phyloP scores from a whole-genome alignment of 2,329 filamentous ascomycete genomes.

The Coleophoma crateriformis region DNA sequence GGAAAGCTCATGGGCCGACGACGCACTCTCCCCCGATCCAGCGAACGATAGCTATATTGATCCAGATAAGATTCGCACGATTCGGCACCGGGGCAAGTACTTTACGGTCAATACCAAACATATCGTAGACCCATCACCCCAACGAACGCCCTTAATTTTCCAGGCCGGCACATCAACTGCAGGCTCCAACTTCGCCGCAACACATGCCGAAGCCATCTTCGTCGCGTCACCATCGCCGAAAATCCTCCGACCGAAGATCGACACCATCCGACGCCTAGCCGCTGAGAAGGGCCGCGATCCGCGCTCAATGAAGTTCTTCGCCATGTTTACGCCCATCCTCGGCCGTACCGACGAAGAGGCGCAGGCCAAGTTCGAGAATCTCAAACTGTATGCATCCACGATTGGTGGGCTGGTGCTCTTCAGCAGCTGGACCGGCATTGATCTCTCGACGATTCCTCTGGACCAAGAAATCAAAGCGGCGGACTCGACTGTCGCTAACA shows the following conservation, averaged over 20 bases:
- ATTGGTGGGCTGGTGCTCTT: constrained; percentile 54
- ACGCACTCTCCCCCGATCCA: constrained; percentile 40
- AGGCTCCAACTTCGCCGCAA: constrained; percentile 59
- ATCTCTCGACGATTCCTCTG: constrained; percentile 48
- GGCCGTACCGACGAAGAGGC: constrained; percentile 53
- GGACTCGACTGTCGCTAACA: background rate
- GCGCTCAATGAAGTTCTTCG: constrained; percentile 58
- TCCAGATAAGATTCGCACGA: constrained; percentile 40
- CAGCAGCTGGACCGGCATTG: constrained; percentile 67
- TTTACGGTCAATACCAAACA: constrained; percentile 59
- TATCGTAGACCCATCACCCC: constrained; percentile 57
- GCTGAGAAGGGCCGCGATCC: constrained; percentile 47
- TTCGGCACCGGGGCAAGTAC: constrained; percentile 57
- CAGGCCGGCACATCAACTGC: constrained; percentile 64
- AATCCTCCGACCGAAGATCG: constrained; percentile 53
- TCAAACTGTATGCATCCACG: background rate
- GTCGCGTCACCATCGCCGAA: constrained; percentile 56
- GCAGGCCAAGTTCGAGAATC: background rate
- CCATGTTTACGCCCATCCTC: constrained; percentile 58
- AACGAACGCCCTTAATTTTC: constrained; percentile 60
- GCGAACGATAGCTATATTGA: background rate
- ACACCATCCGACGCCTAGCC: constrained; percentile 53
- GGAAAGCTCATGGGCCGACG: constrained; percentile 63
- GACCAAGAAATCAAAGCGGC: constrained; percentile 45
- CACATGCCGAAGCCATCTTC: constrained; percentile 66